These are phyloP conservation scores for Backusella luteola DNA, from an alignment of 192 early-diverging fungal species.

Conservation along the genomic window DNA sequence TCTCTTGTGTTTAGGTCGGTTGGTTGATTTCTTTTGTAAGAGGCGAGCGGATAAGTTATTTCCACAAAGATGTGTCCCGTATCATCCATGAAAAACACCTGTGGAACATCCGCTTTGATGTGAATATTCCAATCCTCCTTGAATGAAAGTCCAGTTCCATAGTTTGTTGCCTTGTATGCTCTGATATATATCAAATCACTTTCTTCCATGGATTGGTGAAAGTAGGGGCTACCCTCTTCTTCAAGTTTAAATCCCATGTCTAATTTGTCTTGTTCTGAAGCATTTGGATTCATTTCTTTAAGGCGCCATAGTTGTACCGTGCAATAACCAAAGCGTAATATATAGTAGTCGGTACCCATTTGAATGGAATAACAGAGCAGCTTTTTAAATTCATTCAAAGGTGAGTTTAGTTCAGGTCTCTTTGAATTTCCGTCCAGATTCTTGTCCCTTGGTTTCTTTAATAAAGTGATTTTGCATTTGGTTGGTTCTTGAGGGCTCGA, in stretches of 20 bases:
- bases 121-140: not conserved
- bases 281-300: not conserved
- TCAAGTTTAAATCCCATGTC: not conserved
- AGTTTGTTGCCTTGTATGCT: not conserved
- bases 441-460: not conserved
- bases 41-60: too few species aligned
- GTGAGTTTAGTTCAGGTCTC: not conserved
- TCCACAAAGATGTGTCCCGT: not conserved
- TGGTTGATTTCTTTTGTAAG: not conserved
- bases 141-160: not conserved
- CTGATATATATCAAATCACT: not conserved
- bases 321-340: not conserved
- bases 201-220: not conserved
- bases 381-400: not conserved
- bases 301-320: constrained; percentile 1
- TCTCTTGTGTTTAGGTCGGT: not conserved
- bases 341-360: not conserved
- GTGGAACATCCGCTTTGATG: not conserved
- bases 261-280: not conserved
- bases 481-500: too few species aligned
- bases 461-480: not conserved
- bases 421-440: too few species aligned
- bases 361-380: not conserved
- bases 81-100: not conserved
- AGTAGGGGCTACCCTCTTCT: not conserved